Evolutionary conservation across 2,329 filamentous ascomycete species (phyloP), one percentile per base, ranked within the genome.

Genomic region (Penicillium sp.): DNA sequence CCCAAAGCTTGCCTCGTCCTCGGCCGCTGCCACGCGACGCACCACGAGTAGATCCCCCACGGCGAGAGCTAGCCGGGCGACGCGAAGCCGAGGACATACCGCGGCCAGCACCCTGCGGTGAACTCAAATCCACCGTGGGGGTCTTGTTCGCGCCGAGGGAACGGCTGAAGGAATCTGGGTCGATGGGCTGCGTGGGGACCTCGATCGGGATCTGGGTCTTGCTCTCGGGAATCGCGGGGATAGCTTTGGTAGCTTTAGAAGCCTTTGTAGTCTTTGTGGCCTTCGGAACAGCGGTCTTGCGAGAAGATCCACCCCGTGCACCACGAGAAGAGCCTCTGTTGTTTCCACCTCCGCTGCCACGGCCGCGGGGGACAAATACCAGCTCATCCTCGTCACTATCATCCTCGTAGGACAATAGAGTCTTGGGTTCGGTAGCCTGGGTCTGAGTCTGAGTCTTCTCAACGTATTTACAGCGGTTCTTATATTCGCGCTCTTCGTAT

Each of bases 331-430:
- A 44, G 12, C 69, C 62, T 56, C 74, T 74, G 36, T 68, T 71
- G 50, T 70, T 70, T 33, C 71, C 70, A 28, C n/a, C n/a, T 6
- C 33, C 36, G 10, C 36, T 39, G 3, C 36, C 36, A 9, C 36
- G 36, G 36, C 72, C 71, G 23, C 73, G 72, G 24, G 73, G 73
- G 26, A 75, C 71, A 51, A 78, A 78, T 2, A 78, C 75, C 26
- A 78, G 65, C 52, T 77, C 75, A 57, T 78, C 76, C 52, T 77
- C 76, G 21, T 77, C 75, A 34, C 73, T 77, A 13, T 77, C 75
- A n/a, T 73, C 74, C 33, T 78, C 75, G 53, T 78, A 78, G 7
- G 74, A 73, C 43, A 78, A 69, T 6, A 78, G 61, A 4, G 74
- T 69, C 58, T 76, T 76, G 8, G 74, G 71, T 45, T 77, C 72